Percentiles rank a stretch among this genome's conserved stretches.
Evolutionary conservation across 148 eudicot genomes (phyloP).

Genomic region (Vaccinium darrowii): DNA sequence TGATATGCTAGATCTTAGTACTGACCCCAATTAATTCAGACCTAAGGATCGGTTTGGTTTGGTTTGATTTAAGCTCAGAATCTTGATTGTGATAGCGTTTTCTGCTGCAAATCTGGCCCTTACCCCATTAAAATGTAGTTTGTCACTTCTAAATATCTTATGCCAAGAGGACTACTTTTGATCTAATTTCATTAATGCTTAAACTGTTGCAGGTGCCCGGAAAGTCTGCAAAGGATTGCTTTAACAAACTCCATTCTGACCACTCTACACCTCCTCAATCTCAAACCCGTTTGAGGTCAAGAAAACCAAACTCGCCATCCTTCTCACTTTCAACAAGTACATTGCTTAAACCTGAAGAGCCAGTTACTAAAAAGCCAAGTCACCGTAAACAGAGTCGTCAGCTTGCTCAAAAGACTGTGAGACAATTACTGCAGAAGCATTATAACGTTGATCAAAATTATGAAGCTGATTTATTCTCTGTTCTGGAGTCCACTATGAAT

Average conservation of each 20-base stretch:
- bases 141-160: neutral
- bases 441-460: slow-evolving; percentile 41
- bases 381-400: slow-evolving; percentile 39
- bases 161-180: neutral
- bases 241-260: slow-evolving; percentile 70
- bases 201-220: slow-evolving; percentile 73
- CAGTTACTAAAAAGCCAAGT: slow-evolving; percentile 36
- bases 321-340: slow-evolving; percentile 42
- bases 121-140: neutral
- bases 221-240: slow-evolving; percentile 90
- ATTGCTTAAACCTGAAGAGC: slow-evolving; percentile 38
- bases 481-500: slow-evolving; percentile 50
- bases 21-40: neutral
- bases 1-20: neutral
- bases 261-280: slow-evolving; percentile 61
- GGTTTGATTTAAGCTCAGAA: neutral
- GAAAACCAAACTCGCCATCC: slow-evolving; percentile 32
- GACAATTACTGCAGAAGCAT: slow-evolving; percentile 64
- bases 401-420: slow-evolving; percentile 56
- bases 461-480: slow-evolving; percentile 54
- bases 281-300: slow-evolving; percentile 49
- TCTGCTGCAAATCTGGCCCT: neutral
- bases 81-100: neutral
- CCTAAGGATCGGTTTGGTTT: neutral
- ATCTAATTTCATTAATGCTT: neutral